Evolutionary conservation across 129 eudicot genomes (phyloP).

Genomic region (Lactuca saligna): DNA sequence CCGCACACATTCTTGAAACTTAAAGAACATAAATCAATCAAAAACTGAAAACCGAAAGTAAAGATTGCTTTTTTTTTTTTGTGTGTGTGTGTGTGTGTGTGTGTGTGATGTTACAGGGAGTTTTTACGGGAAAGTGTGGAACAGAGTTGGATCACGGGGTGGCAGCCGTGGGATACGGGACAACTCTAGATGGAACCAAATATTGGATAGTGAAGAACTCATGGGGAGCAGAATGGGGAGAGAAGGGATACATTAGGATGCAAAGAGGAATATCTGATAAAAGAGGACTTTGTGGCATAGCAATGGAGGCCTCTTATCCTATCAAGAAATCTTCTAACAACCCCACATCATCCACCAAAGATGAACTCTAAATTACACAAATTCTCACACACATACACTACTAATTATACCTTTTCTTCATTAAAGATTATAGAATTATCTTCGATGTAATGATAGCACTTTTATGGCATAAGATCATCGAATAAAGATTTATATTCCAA

Average conservation of each 20-base stretch:
- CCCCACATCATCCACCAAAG: constrained; percentile 41
- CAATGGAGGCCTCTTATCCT: constrained; percentile 56
- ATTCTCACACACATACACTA: background rate
- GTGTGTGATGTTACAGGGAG: constrained; percentile 49
- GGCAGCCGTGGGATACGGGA: constrained; percentile 65
- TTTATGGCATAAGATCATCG: constrained; percentile 25
- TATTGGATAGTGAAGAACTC: constrained; percentile 79
- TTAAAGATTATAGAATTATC: constrained; percentile 6
- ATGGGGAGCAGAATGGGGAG: constrained; percentile 63
- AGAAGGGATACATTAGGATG: constrained; percentile 77
- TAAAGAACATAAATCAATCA: background rate
- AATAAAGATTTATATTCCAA: constrained; percentile 28
- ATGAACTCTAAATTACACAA: constrained; percentile 44
- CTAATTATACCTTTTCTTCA: constrained; percentile 10
- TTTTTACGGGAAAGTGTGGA: constrained; percentile 72
- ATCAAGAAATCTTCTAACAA: constrained; percentile 38
- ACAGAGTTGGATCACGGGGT: constrained; percentile 84
- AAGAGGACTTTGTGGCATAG: constrained; percentile 50
- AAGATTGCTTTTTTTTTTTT: background rate
- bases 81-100: too few relatives aligned
- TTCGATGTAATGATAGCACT: constrained; percentile 26
- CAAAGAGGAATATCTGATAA: constrained; percentile 39
- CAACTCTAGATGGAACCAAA: constrained; percentile 65
- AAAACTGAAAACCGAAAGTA: background rate
- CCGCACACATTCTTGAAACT: background rate